Percentiles rank a stretch among this genome's conserved stretches.
phyloP scores from a whole-genome alignment of 2,329 filamentous ascomycete species.

The Diaporthe eres region DNA sequence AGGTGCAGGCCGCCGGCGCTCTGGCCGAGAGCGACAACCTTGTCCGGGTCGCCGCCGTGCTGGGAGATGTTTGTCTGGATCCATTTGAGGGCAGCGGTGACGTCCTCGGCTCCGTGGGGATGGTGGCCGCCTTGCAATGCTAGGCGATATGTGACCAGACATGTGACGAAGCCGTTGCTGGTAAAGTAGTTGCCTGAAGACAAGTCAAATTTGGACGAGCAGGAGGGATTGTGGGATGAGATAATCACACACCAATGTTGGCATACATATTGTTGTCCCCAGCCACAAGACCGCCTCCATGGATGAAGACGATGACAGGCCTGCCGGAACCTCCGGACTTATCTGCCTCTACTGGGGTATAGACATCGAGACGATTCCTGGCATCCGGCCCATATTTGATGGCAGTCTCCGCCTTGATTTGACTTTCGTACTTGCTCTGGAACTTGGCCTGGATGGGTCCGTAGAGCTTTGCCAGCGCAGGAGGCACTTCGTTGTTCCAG shows the following conservation, averaged over 20 bases:
- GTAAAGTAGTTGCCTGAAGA: constrained; percentile 45
- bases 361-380: constrained; percentile 42
- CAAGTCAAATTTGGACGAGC: neutral
- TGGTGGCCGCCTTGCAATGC: constrained; percentile 42
- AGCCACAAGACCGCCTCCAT: constrained; percentile 44
- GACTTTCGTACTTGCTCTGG: constrained; percentile 24
- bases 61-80: constrained; percentile 43
- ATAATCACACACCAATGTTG: constrained; percentile 37
- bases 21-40: constrained; percentile 43
- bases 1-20: constrained; percentile 43
- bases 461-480: constrained; percentile 26
- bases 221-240: neutral
- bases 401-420: constrained; percentile 39
- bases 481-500: constrained; percentile 31
- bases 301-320: constrained; percentile 44
- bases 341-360: constrained; percentile 31
- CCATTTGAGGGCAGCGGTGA: constrained; percentile 41
- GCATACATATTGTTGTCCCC: constrained; percentile 44
- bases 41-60: constrained; percentile 43
- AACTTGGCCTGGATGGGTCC: constrained; percentile 37
- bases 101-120: constrained; percentile 43
- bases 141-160: constrained; percentile 45
- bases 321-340: constrained; percentile 17
- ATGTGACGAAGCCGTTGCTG: constrained; percentile 47
- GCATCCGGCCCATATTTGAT: constrained; percentile 41